Evolutionary conservation across 129 eudicot species (phyloP), one percentile per base, ranked within the genome.

Genomic region (Smallanthus sonchifolius): DNA sequence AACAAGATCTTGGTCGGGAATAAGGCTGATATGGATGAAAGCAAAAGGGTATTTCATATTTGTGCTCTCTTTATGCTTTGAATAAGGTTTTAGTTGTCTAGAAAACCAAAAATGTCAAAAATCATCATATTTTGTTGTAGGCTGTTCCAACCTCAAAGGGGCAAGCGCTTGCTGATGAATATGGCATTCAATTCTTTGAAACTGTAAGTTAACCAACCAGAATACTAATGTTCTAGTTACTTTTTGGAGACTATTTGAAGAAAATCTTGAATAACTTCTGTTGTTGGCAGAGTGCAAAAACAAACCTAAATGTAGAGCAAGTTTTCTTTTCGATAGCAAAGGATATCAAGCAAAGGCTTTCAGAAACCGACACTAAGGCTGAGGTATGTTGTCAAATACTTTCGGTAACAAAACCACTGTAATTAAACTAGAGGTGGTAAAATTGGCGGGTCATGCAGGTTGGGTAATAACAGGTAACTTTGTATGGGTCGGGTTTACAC

Each of bases 11-110:
- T 90, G 80, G 92, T 90, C 51, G 90, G 92, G 35, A 87, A 90
- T 80, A 90, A 90, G 77, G 92, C 96, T 52, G 96, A 90, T 76
- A 90, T 90, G 96, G 92, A 90, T 72, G 96, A 87, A 84, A 90
- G 96, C 87, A 87, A 87, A 83, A 78, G 92, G 92, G 92, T 87
- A 69, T n/a, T 62, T 69, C 56, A 6, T 65, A 6, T 49, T 49
- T 78, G 20, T 78, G 38, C 20, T 16, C 38, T 19, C 17, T 74
- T 4, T 34, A 5, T 54, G 51, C 37, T 39, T 14, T 71, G 51
- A 65, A 28, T 19, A 30, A 47, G 57, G 62, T 34, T 65, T 2
- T 30, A 30, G 17, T 13, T 66, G 47, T 66, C 7, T 38, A 47
- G 59, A 64, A 42, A 62, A 49, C 73, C 17, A 38, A 39, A 54